Conservation (phyloP, 2,329 filamentous ascomycete genomes). For the Conoideocrella luteorostrata region DNA sequence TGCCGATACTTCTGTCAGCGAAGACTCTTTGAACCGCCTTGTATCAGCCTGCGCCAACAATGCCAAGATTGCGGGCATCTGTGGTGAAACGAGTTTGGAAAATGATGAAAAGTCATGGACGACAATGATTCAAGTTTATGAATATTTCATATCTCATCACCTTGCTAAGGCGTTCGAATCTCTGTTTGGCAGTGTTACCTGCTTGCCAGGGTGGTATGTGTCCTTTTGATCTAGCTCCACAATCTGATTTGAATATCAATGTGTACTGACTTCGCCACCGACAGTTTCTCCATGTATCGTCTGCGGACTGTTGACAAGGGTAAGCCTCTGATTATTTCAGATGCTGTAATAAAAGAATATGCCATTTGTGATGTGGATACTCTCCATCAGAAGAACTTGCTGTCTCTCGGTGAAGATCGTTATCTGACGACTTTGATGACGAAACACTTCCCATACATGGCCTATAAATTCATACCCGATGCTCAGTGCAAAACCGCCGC, state of each 20-base stretch:
- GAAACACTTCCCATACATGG: constrained; percentile 92
- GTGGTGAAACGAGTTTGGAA: constrained; percentile 90
- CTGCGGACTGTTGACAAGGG: constrained; percentile 89
- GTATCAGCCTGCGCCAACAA: constrained; percentile 91
- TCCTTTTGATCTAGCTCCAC: not conserved
- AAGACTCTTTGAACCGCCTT: constrained; percentile 86
- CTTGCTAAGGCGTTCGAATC: constrained; percentile 96
- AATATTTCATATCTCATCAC: constrained; percentile 99
- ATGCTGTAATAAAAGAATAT: constrained; percentile 83
- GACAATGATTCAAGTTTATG: constrained; percentile 99
- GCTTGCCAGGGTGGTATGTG: constrained; percentile 97
- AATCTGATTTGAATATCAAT: constrained; percentile 6
- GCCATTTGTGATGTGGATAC: constrained; percentile 86
- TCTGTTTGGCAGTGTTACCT: constrained; percentile 94
- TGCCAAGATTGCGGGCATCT: constrained; percentile 93
- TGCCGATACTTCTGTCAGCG: constrained; percentile 88
- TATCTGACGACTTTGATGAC: constrained; percentile 97
- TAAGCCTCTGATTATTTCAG: constrained; percentile 87
- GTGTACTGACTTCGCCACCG: constrained; percentile 27
- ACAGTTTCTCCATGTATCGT: constrained; percentile 98
- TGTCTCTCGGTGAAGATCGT: constrained; percentile 93
- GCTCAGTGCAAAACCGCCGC: constrained; percentile 91
- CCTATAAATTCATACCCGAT: constrained; percentile 91
- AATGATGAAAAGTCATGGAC: constrained; percentile 95
- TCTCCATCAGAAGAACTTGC: constrained; percentile 90